Conservation (phyloP, 2,329 filamentous ascomycete genomes). For the Penicillium sp. region DNA sequence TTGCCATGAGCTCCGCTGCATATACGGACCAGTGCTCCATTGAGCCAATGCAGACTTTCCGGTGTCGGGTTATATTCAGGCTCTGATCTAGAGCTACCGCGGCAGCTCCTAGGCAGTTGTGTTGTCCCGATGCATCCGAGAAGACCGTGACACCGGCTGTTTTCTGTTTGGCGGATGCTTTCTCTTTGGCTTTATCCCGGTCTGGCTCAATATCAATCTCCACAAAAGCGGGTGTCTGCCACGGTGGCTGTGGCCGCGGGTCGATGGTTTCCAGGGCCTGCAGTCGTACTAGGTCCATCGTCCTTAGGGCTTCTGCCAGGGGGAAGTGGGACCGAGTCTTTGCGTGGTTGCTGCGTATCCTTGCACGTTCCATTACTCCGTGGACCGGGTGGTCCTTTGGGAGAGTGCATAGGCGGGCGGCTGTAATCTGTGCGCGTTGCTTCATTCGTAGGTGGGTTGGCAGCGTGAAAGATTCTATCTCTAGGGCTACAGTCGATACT, state of each 20-base stretch:
- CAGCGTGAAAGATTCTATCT: not conserved
- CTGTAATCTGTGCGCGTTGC: not conserved
- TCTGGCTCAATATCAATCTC: slow-evolving; percentile 31
- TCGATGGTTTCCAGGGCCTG: slow-evolving; percentile 31
- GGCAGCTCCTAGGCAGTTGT: slow-evolving; percentile 15
- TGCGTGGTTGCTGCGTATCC: not conserved
- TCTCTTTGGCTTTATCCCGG: slow-evolving; percentile 17
- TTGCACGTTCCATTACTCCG: not conserved
- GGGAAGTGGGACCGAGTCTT: not conserved
- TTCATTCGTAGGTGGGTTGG: not conserved
- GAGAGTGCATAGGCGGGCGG: not conserved
- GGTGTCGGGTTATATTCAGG: slow-evolving; percentile 9
- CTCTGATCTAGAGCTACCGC: slow-evolving; percentile 19
- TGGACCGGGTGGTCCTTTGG: not conserved
- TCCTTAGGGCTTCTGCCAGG: too few relatives aligned
- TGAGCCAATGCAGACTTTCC: slow-evolving; percentile 18
- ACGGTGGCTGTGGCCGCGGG: slow-evolving; percentile 26
- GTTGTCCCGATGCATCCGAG: slow-evolving; percentile 20
- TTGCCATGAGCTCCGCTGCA: slow-evolving; percentile 23
- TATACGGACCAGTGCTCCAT: slow-evolving; percentile 23
- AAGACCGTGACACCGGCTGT: slow-evolving; percentile 2
- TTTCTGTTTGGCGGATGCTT: not conserved
- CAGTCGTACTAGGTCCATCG: not conserved
- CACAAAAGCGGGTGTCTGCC: slow-evolving; percentile 25
- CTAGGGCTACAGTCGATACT: not conserved